Evolutionary conservation across 306 rosid species (phyloP).

Genomic region (Alnus glutinosa): DNA sequence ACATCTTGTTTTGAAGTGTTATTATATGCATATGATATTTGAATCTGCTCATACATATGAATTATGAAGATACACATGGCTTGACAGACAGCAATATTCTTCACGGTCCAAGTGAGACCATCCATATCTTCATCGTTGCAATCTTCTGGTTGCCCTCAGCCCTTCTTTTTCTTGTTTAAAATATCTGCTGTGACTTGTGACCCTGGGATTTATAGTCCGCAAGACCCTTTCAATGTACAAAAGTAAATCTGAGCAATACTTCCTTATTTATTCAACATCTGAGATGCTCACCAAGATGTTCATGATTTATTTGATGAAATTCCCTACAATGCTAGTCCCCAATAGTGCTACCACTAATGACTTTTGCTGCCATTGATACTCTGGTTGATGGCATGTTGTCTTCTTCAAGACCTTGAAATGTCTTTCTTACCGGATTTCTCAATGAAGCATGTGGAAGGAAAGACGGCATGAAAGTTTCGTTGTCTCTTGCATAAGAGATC

Average conservation of each 20-base stretch:
- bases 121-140: neutral
- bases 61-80: neutral
- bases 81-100: neutral
- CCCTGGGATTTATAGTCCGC: neutral
- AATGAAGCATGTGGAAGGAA: no score
- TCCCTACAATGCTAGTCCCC: neutral
- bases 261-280: no score
- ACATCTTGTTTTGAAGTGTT: neutral
- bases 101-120: neutral
- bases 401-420: neutral
- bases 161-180: neutral
- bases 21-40: neutral
- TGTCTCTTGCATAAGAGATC: no score
- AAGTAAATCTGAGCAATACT: neutral
- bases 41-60: neutral
- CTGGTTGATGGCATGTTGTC: neutral
- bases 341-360: no score
- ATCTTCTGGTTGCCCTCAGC: neutral
- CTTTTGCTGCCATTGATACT: neutral
- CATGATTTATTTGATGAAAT: neutral
- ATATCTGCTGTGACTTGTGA: neutral
- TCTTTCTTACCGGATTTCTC: neutral
- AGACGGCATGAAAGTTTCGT: no score
- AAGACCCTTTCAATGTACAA: neutral
- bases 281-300: neutral